Evolutionary conservation across 2,329 filamentous ascomycete genomes (phyloP).

Genomic region (Teratosphaeria gauchensis): DNA sequence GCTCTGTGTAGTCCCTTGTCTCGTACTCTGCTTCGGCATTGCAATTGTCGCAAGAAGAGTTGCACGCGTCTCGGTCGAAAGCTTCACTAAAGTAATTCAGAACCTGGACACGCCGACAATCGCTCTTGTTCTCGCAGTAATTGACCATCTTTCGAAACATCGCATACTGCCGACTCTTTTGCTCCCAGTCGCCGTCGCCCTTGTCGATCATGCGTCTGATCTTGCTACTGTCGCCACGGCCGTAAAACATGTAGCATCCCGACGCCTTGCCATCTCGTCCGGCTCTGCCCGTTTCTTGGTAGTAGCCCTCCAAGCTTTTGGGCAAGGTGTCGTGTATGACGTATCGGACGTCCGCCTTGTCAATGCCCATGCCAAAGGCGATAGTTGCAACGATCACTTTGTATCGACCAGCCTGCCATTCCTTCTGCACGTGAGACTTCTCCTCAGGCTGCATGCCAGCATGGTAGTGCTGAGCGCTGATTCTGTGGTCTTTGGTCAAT

Average conservation of each 20-base stretch:
- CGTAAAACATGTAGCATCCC: conserved; percentile 83
- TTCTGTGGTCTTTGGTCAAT: conserved; percentile 50
- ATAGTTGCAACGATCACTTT: conserved; percentile 97
- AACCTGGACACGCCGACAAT: conserved; percentile 81
- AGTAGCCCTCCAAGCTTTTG: conserved; percentile 95
- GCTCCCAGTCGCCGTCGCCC: conserved; percentile 64
- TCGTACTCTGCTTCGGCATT: conserved; percentile 61
- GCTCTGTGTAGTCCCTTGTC: conserved; percentile 63
- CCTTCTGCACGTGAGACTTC: conserved; percentile 61
- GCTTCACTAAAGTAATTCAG: conserved; percentile 89
- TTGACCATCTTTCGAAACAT: conserved; percentile 81
- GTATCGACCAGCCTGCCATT: conserved; percentile 71
- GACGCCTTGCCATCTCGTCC: conserved; percentile 82
- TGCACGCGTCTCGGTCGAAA: conserved; percentile 64
- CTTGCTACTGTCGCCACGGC: conserved; percentile 63
- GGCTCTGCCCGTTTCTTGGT: conserved; percentile 93
- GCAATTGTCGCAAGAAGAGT: conserved; percentile 81
- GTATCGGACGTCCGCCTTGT: conserved; percentile 92
- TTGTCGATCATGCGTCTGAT: conserved; percentile 74
- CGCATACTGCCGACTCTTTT: conserved; percentile 71
- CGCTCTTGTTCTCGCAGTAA: conserved; percentile 80
- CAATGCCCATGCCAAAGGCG: conserved; percentile 99
- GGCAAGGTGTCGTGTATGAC: conserved; percentile 89
- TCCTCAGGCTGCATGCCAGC: conserved; percentile 61
- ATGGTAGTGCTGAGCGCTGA: conserved; percentile 78